phyloP scores from a whole-genome alignment of 495 filamentous ascomycete species.

The Chaetomidium leptoderma region DNA sequence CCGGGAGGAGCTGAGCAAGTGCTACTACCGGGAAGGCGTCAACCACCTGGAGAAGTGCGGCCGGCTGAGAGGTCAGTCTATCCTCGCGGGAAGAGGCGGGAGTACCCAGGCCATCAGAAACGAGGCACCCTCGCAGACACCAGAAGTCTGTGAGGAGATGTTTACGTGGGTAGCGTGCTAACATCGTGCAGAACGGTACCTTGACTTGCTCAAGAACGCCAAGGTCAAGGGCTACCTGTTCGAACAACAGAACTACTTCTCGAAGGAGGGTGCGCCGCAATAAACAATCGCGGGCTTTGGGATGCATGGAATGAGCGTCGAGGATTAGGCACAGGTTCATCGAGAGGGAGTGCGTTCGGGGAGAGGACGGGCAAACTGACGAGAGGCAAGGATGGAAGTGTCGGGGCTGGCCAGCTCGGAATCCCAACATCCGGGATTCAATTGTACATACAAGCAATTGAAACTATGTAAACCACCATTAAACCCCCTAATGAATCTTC shows the following conservation, averaged over 20 bases:
- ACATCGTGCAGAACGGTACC: slow-evolving; percentile 70
- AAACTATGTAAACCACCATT: slow-evolving; percentile 3
- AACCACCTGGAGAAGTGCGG: slow-evolving; percentile 98
- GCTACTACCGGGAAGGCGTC: slow-evolving; percentile 88
- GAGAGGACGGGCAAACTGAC: not conserved
- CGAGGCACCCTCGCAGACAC: not conserved
- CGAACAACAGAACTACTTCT: slow-evolving; percentile 82
- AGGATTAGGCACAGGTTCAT: not conserved
- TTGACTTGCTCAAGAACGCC: slow-evolving; percentile 78
- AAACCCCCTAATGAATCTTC: not conserved
- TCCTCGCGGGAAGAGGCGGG: not conserved
- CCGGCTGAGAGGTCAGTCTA: slow-evolving; percentile 72
- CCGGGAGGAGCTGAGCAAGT: slow-evolving; percentile 90
- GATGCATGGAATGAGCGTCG: not conserved
- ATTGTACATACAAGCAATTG: slow-evolving; percentile 19
- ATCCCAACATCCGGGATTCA: slow-evolving; percentile 6
- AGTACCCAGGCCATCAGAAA: not conserved
- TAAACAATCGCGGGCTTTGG: not conserved
- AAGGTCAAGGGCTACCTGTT: slow-evolving; percentile 87
- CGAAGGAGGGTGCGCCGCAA: slow-evolving; percentile 40
- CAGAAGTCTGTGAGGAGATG: not conserved
- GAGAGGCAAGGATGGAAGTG: not conserved
- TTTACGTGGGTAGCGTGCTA: not conserved
- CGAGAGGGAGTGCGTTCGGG: not conserved
- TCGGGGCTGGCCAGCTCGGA: not conserved